Evolutionary conservation across 352 stramenopile genomes (phyloP), one percentile per base, ranked within the genome.

Genomic region (Phytophthora chlamydospora): DNA sequence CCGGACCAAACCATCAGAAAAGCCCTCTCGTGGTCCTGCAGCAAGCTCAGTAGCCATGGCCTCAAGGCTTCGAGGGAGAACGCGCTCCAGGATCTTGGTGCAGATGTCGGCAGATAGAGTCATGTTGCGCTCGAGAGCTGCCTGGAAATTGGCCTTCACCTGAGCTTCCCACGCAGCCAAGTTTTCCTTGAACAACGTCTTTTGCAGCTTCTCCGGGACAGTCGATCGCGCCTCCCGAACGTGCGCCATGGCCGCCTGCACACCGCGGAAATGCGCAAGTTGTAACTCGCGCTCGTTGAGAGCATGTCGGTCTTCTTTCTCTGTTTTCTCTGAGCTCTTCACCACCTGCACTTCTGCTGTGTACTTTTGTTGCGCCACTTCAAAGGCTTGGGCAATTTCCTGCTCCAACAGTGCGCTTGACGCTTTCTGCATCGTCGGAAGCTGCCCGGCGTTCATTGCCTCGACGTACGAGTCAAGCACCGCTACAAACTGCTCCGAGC

Each of bases 341-440:
- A 41, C 21, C 4, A 6, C 33, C 35, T 49, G 32, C 35, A 75
- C 55, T 44, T 50, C 50, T 2, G 56, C 50, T 10, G 68, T 45
- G 29, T 84, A 85, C 3, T 46, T 57, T 0, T 48, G 35, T 12
- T 61, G 58, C 10, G 78, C 74, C 2, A 62, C 24, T 8, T 57
- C 35, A 46, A 89, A 76, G 0, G 38, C 58, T 7, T 77, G 62
- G 24, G 62, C 48, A 10, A 89, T 54, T 6, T 70, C 66, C 16
- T 63, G 56, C 33, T 87, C 58, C 16, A 80, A n/a, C n/a, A 90
- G 43, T 16, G 64, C 41, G 46, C 78, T 84, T 8, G 58, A 67
- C 2, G 78, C 78, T 5, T 62, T 64, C 33, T 80, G 64, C 48
- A 91, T 80, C 16, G 74, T 78, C 4, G 82, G 80, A 10, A 82